Evolutionary conservation across 345 rosid species (phyloP), one percentile per base, ranked within the genome.

Genomic region (Bretschneidera sinensis): DNA sequence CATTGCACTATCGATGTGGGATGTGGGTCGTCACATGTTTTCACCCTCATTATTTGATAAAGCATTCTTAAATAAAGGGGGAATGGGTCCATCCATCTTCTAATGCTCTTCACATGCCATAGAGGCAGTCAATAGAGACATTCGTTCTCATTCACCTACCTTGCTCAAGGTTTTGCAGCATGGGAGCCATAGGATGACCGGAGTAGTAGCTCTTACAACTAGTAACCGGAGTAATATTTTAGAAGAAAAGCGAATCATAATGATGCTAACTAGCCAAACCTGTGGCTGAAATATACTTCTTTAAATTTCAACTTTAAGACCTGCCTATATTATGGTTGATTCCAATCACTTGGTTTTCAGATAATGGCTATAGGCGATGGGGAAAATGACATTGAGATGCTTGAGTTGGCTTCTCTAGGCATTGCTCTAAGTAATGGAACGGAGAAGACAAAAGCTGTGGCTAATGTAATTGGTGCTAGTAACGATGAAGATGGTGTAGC

Each of bases 301-400:
- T 11, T 4, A 39, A 14, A 28, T 28, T 28, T 39, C 10, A 7
- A 39, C 10, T 39, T 39, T 39, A 11, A 39, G 15, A 39, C 45
- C 9, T 14, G 11, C 45, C 33, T 39, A 9, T 39, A 1, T 14
- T 9, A 5, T 39, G 45, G 45, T 39, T 39, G 15, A 39, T 39
- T 39, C 16, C 16, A 14, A 13, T 39, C 11, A 9, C 15, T 39
- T 39, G 45, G 9, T 39, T 39, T 39, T 39, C 80, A 91, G 99
- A 74, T 91, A 64, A 85, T 94, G 96, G 97, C 96, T 9, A 83
- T 95, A 43, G 96, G 97, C 14, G 99, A 86, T 61, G 99, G 97
- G 17, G 99, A 95, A 72, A 91, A 90, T 24, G 97, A 94, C 56
- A 60, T 77, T 9, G 92, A 90, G 81, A 90, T 90, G 97, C 95